Base-by-base conservation (phyloP, 1,139 yeast species). In the Candida albicans region DNA sequence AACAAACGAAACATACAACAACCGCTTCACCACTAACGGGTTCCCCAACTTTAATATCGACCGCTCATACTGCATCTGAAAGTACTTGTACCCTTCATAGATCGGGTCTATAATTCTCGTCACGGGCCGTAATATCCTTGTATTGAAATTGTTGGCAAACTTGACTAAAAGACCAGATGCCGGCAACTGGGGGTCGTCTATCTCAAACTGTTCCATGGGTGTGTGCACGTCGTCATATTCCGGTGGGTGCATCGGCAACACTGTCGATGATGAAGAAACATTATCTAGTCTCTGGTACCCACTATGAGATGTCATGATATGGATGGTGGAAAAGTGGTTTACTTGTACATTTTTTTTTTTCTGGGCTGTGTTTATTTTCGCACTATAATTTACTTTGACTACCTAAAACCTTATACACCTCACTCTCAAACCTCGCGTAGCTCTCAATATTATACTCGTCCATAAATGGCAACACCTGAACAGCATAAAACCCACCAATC, bases 21-120 rank as follows among this genome's bases (percentile, higher is more conserved):
- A 70, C 37, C 98, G 71, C 53, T 86, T 86, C 32, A 90, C 81
- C 43, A 93, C 87, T 44, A 91, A 67, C 1, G 97, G 97, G 59
- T 91, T 90, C 8, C 97, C 96, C 27, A 87, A 54, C 51, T 79
- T 77, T 33, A 83, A 73, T 24, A 91, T 66, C 33, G 73, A 63
- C 34, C 67, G 65, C 53, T 90, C 96, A 44, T 81, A 69, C 37
- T 73, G 72, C 37, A 66, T 55, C 45, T 67, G 67, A 31, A 77
- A 48, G 43, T 62, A 71, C 40, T 65, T 64, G 59, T 81, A 81
- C 0, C 81, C 71, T 53, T 81, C 84, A 36, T 81, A 83, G 9
- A 87, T 75, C 0, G 95, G 95, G 54, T 85, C 93, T 34, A 84
- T 65, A 15, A 82, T 73, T 41, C 68, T 72, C 27, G 77, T 64